phyloP scores from a whole-genome alignment of 2,329 filamentous ascomycete genomes.

The Aspergillus uvarum region DNA sequence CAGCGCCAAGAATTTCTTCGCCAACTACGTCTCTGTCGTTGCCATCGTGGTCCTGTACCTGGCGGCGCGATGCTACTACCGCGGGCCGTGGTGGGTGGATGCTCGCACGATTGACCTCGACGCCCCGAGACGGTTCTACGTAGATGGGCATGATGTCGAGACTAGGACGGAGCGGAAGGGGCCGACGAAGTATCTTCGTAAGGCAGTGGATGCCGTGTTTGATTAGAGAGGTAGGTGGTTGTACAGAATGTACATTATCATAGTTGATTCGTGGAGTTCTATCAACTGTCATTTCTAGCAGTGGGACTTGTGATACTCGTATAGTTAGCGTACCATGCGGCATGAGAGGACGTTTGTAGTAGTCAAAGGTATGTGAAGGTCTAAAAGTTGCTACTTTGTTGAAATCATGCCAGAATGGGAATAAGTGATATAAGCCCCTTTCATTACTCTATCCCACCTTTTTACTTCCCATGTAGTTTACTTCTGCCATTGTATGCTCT shows the following conservation, averaged over 20 bases:
- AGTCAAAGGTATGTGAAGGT: too few relatives aligned
- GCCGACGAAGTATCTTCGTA: constrained; percentile 3
- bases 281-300: too few relatives aligned
- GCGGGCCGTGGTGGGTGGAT: constrained; percentile 38
- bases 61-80: constrained; percentile 42
- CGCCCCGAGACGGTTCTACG: constrained; percentile 18
- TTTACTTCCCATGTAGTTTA: too few relatives aligned
- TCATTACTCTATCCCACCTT: too few relatives aligned
- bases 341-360: too few relatives aligned
- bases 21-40: constrained; percentile 48
- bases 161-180: constrained; percentile 13
- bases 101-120: constrained; percentile 38
- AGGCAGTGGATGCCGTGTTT: constrained; percentile 5
- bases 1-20: constrained; percentile 47
- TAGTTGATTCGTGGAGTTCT: not conserved
- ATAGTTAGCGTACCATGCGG: too few relatives aligned
- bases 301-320: too few relatives aligned
- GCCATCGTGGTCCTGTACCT: constrained; percentile 46
- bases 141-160: constrained; percentile 12
- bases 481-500: too few relatives aligned
- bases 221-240: constrained; percentile 1
- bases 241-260: not conserved
- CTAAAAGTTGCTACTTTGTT: too few relatives aligned
- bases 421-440: too few relatives aligned
- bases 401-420: too few relatives aligned